phyloP scores from a whole-genome alignment of 495 filamentous ascomycete species.

The Xylaria cubensis region DNA sequence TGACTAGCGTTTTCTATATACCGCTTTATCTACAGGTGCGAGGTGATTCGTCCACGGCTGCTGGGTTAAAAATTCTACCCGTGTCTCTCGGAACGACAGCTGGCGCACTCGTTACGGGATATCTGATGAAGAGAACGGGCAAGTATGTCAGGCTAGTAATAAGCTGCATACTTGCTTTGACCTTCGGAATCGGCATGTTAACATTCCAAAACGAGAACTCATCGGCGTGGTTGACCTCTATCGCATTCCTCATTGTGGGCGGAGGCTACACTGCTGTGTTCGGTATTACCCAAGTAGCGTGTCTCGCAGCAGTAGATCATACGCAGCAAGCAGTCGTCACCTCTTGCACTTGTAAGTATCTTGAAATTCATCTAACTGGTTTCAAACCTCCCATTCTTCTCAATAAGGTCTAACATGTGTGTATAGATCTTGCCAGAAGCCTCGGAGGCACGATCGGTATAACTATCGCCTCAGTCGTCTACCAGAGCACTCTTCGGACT shows the following conservation, averaged over 20 bases:
- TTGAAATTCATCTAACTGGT: background rate
- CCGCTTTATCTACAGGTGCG: slow-evolving; percentile 75
- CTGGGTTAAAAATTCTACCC: slow-evolving; percentile 68
- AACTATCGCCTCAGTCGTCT: slow-evolving; percentile 68
- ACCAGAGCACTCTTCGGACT: slow-evolving; percentile 65
- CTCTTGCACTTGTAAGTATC: slow-evolving; percentile 73
- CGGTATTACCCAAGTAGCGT: slow-evolving; percentile 68
- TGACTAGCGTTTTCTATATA: slow-evolving; percentile 65
- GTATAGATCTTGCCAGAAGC: slow-evolving; percentile 57
- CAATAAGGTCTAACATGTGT: background rate
- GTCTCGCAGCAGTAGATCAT: slow-evolving; percentile 72
- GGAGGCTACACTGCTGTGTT: slow-evolving; percentile 68
- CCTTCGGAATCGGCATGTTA: slow-evolving; percentile 49
- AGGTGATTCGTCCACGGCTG: slow-evolving; percentile 65
- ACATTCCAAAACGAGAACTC: slow-evolving; percentile 59
- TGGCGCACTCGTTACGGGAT: slow-evolving; percentile 66
- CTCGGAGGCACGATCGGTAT: slow-evolving; percentile 68
- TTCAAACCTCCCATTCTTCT: background rate
- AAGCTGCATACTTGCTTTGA: slow-evolving; percentile 51
- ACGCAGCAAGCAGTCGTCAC: slow-evolving; percentile 75
- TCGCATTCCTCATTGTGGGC: slow-evolving; percentile 67
- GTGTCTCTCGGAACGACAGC: slow-evolving; percentile 62
- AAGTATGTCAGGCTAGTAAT: slow-evolving; percentile 64
- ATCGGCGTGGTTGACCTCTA: slow-evolving; percentile 59
- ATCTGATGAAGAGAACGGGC: slow-evolving; percentile 71